Evolutionary conservation across 768 basidiomycete species (phyloP), one percentile per base, ranked within the genome.

Genomic region (Leccinum aurantiacum): DNA sequence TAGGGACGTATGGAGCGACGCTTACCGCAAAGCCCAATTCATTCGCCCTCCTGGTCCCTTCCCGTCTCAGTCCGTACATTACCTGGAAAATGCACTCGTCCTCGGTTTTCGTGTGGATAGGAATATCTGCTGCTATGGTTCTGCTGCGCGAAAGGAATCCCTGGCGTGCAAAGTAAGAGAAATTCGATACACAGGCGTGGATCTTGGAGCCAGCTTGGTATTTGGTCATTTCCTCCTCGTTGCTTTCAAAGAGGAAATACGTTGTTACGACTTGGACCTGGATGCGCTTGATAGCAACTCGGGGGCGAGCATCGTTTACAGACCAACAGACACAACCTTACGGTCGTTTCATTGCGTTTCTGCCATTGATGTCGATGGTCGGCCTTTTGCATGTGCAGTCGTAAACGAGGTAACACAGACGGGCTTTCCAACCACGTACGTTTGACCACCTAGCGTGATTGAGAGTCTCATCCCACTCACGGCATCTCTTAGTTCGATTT

Each of bases 31-130:
- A 0, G 55, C 59, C 46, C 19, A 47, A 5, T 59, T 66, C 17
- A 19, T 68, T 54, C 53, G 53, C 22, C 67, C 60, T 25, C 64
- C 68, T 1, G 68, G 68, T 0, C 69, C 66, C 13, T 60, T 62
- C 14, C 56, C 24, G 35, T 62, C 52, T 1, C 67, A 69, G 22
- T 57, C 60, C 4, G 56, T 60, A 6, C 35, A 15, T 27, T 64
- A 64, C 27, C 50, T 69, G 10, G 68, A 69, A 59, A 35, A 50
- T 1, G 47, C 31, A 1, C 59, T 71, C 17, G 52, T 65, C n/a
- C 15, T 57, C 3, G 59, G 64, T 27, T 62, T 46, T 19, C 65
- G 61, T 13, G 29, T 60, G n/a, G 29, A 59, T 1, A 47, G n/a
- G 9, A 63, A 60, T 56, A 35, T 69, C 9, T 58, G 57, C 15